These are phyloP conservation scores for Ceratocystis alfenasii DNA, from an alignment of 2,329 filamentous ascomycete species.

Conservation along the genomic window DNA sequence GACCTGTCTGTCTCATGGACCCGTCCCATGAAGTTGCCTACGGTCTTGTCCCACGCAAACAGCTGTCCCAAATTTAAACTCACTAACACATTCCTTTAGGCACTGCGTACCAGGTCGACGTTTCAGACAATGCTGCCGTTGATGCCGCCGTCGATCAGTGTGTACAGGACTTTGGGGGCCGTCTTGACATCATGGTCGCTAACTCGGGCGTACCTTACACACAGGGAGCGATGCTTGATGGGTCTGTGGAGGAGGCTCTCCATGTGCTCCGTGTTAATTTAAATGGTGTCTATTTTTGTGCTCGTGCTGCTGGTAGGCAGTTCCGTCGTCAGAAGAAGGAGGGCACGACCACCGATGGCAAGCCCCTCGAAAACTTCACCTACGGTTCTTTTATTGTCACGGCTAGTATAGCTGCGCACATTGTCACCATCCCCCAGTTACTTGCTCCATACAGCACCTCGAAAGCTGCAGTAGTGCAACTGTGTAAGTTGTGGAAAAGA, in stretches of 20 bases:
- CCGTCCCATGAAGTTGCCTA: background rate
- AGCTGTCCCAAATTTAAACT: background rate
- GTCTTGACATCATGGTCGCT: conserved; percentile 45
- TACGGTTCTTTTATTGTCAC: conserved; percentile 66
- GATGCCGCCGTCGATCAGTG: conserved; percentile 53
- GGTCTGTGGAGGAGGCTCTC: conserved; percentile 50
- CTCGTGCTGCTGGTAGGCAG: conserved; percentile 54
- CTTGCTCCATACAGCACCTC: conserved; percentile 64
- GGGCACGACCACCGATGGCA: conserved; percentile 50
- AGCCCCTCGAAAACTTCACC: conserved; percentile 47
- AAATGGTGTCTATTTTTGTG: conserved; percentile 68
- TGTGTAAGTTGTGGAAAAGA: conserved; percentile 34
- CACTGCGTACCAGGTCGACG: conserved; percentile 47
- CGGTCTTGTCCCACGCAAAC: background rate
- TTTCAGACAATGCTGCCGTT: conserved; percentile 30
- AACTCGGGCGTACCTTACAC: conserved; percentile 55
- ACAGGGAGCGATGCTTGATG: conserved; percentile 55
- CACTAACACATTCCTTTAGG: conserved; percentile 31
- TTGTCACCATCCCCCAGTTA: conserved; percentile 64
- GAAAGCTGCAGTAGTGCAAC: conserved; percentile 52
- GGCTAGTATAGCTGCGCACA: conserved; percentile 65
- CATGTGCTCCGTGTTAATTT: conserved; percentile 60
- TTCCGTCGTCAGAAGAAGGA: conserved; percentile 60
- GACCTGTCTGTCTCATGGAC: background rate
- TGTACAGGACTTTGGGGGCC: conserved; percentile 25